Percentiles rank a stretch among this genome's conserved stretches.
phyloP scores from a whole-genome alignment of 306 rosid genomes.

The Echinosophora koreensis region DNA sequence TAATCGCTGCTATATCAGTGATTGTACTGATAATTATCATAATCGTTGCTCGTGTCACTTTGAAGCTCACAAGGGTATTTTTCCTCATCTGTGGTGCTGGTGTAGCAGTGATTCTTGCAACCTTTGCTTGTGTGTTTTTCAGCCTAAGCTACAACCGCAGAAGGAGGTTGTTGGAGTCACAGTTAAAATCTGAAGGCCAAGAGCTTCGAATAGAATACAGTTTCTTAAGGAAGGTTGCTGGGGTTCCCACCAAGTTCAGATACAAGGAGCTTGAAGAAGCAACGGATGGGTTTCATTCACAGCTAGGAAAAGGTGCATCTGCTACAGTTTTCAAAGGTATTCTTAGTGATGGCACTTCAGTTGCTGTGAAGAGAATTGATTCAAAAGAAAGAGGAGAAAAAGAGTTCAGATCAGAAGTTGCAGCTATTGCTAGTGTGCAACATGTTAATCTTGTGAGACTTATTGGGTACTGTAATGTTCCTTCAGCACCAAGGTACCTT shows the following conservation, averaged over 20 bases:
- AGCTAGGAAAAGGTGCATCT: conserved; percentile 75
- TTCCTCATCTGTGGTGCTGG: conserved; percentile 73
- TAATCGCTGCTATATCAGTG: conserved; percentile 51
- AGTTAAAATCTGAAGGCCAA: conserved; percentile 59
- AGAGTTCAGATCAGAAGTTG: conserved; percentile 86
- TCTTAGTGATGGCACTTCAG: conserved; percentile 73
- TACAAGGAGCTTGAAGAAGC: conserved; percentile 83
- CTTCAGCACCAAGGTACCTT: conserved; percentile 66
- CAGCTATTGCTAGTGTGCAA: conserved; percentile 90
- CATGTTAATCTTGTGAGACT: conserved; percentile 83
- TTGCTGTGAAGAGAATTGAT: conserved; percentile 76
- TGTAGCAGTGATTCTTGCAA: conserved; percentile 58
- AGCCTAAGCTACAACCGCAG: conserved; percentile 55
- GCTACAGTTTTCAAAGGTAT: conserved; percentile 85
- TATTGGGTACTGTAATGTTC: conserved; percentile 70
- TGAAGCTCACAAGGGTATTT: conserved; percentile 61
- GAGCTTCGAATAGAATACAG: conserved; percentile 88
- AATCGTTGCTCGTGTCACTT: conserved; percentile 53
- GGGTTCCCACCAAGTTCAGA: conserved; percentile 78
- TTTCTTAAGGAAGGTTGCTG: conserved; percentile 82
- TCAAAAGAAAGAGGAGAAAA: conserved; percentile 69
- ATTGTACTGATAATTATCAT: conserved; percentile 53
- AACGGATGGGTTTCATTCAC: conserved; percentile 67
- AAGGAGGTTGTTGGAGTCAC: conserved; percentile 60
- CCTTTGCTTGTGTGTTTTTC: conserved; percentile 55